Evolutionary conservation across 371 early-diverging fungal species (phyloP), one percentile per base, ranked within the genome.

Genomic region (Rhizopus arrhizus): DNA sequence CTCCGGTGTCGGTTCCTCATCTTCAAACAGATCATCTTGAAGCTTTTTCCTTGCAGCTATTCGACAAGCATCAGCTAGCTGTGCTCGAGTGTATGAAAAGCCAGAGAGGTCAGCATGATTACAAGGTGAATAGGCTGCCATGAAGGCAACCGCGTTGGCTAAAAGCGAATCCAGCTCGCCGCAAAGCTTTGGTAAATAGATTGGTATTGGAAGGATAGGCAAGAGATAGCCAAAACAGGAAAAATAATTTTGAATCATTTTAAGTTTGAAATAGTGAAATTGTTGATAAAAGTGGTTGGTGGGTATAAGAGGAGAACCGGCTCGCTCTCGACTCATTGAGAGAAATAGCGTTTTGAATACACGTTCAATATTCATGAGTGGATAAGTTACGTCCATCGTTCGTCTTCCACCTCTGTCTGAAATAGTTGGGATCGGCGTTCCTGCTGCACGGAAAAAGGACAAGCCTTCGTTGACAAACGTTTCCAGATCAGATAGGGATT

Each of bases 11-110:
- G 69, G 69, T 6, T 57, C 56, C 2, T 63, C 40, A 9, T 41
- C n/a, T 0, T 65, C 66, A 57, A 77, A 77, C 22, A 77, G 22
- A 0, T 32, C 60, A 2, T 74, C 69, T 13, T 70, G 56, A 3
- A 77, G 51, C 34, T 57, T 29, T 10, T 29, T 29, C 2, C 59
- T 60, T 8, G 74, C 73, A 13, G 56, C 53, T 10, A 54, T 22
- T 1, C 64, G 61, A 38, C 64, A 62, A 4, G 48, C 29, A 13
- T 64, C 56, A 0, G 68, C 66, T 13, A 74, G 48, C 11, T 62
- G 64, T 5, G 16, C 36, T 12, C 74, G 64, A 4, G 59, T 35
- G 5, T 41, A 47, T 4, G 62, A n/a, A 9, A 59, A 58, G 29
- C 32, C 53, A 6, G 48, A 22, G 29, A 57, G 16, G n/a, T 65